Conservation (phyloP, 2,329 filamentous ascomycete species). For the Claviceps africana region DNA sequence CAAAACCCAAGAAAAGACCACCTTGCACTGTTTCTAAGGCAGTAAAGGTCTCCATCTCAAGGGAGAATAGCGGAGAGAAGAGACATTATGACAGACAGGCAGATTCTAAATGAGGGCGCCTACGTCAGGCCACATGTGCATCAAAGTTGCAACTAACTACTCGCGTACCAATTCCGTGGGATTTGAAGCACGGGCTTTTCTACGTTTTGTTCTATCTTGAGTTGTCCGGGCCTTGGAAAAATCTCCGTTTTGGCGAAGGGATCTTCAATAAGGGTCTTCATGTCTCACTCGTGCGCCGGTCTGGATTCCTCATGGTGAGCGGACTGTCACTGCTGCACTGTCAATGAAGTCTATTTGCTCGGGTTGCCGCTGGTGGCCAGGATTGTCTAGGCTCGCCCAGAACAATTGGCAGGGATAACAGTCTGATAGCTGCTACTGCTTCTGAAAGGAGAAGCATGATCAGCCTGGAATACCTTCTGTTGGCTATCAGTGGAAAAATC, state of each 20-base stretch:
- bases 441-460: not conserved
- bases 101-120: not conserved
- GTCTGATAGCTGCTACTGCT: not conserved
- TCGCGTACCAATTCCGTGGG: not conserved
- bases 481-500: not conserved
- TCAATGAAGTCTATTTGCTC: too few relatives aligned
- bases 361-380: not conserved
- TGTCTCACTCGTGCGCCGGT: not conserved
- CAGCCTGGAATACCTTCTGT: not conserved
- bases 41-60: not conserved
- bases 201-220: not conserved
- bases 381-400: not conserved
- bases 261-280: not conserved
- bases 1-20: not conserved
- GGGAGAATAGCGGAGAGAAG: slow-evolving; percentile 4
- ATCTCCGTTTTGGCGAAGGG: not conserved
- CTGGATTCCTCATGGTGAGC: not conserved
- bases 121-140: not conserved
- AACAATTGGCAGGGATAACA: not conserved
- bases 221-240: not conserved
- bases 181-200: not conserved
- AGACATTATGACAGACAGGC: not conserved
- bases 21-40: not conserved
- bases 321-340: not conserved
- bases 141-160: not conserved